Percentiles rank a stretch among this genome's conserved stretches.
These are phyloP conservation scores for Vaccinium corymbosum DNA, from an alignment of 148 eudicot species.

Conservation along the genomic window DNA sequence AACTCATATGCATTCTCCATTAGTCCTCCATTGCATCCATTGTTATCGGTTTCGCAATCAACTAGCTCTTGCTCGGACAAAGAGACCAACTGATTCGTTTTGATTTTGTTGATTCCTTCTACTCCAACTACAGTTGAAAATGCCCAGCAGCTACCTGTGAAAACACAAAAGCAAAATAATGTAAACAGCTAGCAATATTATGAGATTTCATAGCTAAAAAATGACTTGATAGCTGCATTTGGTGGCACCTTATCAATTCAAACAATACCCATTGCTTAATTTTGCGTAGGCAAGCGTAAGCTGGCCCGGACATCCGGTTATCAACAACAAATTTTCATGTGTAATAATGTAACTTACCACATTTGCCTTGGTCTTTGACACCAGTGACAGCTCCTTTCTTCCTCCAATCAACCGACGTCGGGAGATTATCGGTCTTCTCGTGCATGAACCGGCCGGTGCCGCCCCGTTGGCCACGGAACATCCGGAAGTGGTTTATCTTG, in stretches of 20 bases:
- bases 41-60: slow-evolving; percentile 51
- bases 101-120: slow-evolving; percentile 79
- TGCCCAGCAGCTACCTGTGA: slow-evolving; percentile 74
- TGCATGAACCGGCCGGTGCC: slow-evolving; percentile 39
- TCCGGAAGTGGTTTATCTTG: slow-evolving; percentile 49
- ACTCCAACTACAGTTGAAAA: slow-evolving; percentile 66
- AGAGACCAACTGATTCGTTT: slow-evolving; percentile 50
- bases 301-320: too few species aligned
- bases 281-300: not conserved
- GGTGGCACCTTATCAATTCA: not conserved
- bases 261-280: not conserved
- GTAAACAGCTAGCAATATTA: too few species aligned
- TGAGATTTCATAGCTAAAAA: not conserved
- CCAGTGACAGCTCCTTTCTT: slow-evolving; percentile 62
- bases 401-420: slow-evolving; percentile 67
- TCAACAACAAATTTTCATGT: not conserved
- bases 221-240: not conserved
- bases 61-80: slow-evolving; percentile 76
- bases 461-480: slow-evolving; percentile 33
- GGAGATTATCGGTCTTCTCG: slow-evolving; percentile 36
- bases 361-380: slow-evolving; percentile 62
- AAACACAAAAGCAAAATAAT: not conserved
- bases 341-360: slow-evolving; percentile 37
- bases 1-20: slow-evolving; percentile 54
- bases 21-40: slow-evolving; percentile 60